Evolutionary conservation across 2,329 filamentous ascomycete genomes (phyloP).

Genomic region (Verticillium nubilum): DNA sequence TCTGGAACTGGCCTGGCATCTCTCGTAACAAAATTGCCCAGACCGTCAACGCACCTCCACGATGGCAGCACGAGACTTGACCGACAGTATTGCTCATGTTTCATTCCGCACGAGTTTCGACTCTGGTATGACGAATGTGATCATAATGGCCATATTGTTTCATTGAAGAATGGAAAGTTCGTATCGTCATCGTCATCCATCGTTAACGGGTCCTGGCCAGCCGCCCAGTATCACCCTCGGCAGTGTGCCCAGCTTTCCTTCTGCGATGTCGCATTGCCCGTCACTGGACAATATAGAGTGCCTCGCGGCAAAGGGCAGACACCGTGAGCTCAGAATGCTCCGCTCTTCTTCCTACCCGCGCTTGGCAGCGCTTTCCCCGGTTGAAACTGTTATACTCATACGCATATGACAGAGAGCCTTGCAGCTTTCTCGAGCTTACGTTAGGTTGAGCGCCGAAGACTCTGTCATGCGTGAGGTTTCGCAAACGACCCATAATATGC

Average conservation of each 20-base stretch:
- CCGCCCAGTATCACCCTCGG: not conserved
- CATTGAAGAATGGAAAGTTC: not conserved
- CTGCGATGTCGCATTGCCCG: not conserved
- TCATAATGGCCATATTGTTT: not conserved
- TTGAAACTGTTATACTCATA: not conserved
- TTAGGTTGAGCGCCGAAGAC: not conserved
- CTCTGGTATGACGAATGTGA: not conserved
- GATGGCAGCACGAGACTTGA: no score
- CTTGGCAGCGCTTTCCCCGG: not conserved
- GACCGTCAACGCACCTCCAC: not conserved
- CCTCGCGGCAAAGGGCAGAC: not conserved
- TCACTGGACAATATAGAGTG: not conserved
- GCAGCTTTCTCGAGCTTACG: not conserved
- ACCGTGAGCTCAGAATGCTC: not conserved
- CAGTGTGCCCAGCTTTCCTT: not conserved
- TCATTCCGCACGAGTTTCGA: not conserved
- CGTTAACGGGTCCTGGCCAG: not conserved
- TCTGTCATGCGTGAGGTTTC: not conserved
- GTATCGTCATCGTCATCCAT: not conserved
- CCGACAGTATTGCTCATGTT: not conserved
- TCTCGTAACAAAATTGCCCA: not conserved
- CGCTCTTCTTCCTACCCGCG: not conserved
- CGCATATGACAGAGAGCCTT: not conserved
- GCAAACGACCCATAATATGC: not conserved
- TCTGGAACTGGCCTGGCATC: no score